A percentile compares a stretch with the other conserved stretches of the same genome.
Conservation (phyloP, 1,284 basidiomycete species). For the Malassezia furfur region DNA sequence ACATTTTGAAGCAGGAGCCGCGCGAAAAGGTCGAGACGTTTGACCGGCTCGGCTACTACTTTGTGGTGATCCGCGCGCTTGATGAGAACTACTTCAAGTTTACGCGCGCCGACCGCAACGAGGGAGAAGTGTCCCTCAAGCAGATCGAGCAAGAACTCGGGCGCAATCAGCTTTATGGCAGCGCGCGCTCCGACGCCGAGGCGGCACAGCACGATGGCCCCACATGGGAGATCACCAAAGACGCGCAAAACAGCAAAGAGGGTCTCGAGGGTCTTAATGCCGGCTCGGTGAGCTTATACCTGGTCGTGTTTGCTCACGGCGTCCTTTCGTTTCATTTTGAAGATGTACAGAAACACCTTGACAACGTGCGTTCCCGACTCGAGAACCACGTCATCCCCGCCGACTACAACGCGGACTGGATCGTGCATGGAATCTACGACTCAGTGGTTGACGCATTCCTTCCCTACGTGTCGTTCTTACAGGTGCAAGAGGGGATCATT, state of each 20-base stretch:
- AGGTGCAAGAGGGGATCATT: constrained; percentile 19
- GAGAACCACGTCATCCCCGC: constrained; percentile 46
- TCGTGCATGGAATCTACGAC: constrained; percentile 83
- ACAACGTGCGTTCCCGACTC: constrained; percentile 65
- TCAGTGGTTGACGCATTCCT: constrained; percentile 91
- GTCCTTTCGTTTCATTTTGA: constrained; percentile 87
- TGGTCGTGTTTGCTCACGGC: constrained; percentile 81
- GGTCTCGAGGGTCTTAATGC: constrained; percentile 58
- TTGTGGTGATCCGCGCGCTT: constrained; percentile 77
- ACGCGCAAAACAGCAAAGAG: constrained; percentile 55
- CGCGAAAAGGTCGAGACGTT: constrained; percentile 87
- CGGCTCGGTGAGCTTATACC: constrained; percentile 74
- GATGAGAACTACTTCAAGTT: constrained; percentile 58
- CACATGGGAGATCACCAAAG: constrained; percentile 47
- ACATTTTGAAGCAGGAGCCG: constrained; percentile 86
- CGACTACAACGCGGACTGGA: constrained; percentile 59
- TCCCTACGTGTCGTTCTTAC: constrained; percentile 68
- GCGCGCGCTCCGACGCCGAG: not conserved
- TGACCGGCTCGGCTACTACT: constrained; percentile 81
- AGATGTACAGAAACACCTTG: constrained; percentile 76
- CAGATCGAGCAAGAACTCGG: not conserved
- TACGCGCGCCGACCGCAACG: not conserved
- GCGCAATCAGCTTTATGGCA: not conserved
- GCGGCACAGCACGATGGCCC: not conserved
- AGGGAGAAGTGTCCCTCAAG: not conserved